These are phyloP conservation scores for Capsicum baccatum DNA, from an alignment of 257 asterid species.

Conservation along the genomic window DNA sequence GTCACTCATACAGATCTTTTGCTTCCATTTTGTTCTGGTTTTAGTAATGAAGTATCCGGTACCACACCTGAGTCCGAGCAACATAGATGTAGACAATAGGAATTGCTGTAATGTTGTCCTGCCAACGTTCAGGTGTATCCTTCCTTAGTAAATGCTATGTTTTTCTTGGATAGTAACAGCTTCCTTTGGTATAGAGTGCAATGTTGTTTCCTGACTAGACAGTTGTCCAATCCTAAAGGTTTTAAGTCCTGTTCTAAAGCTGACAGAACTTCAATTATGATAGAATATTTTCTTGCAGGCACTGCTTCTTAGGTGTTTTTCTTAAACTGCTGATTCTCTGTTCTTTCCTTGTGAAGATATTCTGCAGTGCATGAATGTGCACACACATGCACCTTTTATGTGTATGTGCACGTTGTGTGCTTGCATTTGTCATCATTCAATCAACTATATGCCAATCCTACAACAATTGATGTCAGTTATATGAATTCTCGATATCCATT, in stretches of 20 bases:
- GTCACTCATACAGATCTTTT: too few relatives aligned
- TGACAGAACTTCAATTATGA: not conserved
- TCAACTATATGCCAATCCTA: not conserved
- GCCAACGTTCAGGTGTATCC: not conserved
- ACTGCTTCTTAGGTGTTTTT: not conserved
- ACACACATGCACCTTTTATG: not conserved
- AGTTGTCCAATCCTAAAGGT: not conserved
- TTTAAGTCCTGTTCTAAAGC: not conserved
- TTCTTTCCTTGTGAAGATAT: slow-evolving; percentile 8
- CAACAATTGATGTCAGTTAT: not conserved
- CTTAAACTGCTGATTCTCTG: not conserved
- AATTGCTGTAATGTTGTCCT: not conserved
- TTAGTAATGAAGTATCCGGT: too few relatives aligned
- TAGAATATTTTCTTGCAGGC: not conserved
- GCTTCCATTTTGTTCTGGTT: too few relatives aligned
- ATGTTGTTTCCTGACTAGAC: not conserved
- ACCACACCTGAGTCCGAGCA: too few relatives aligned
- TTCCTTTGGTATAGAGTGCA: not conserved
- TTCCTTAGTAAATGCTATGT: too few relatives aligned
- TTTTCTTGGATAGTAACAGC: not conserved
- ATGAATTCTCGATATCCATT: not conserved
- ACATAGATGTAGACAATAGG: not conserved
- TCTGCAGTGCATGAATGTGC: not conserved
- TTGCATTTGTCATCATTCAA: not conserved
- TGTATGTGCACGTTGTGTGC: not conserved